Evolutionary conservation across 495 filamentous ascomycete genomes (phyloP).

Genomic region (Penicillium longicatenatum): DNA sequence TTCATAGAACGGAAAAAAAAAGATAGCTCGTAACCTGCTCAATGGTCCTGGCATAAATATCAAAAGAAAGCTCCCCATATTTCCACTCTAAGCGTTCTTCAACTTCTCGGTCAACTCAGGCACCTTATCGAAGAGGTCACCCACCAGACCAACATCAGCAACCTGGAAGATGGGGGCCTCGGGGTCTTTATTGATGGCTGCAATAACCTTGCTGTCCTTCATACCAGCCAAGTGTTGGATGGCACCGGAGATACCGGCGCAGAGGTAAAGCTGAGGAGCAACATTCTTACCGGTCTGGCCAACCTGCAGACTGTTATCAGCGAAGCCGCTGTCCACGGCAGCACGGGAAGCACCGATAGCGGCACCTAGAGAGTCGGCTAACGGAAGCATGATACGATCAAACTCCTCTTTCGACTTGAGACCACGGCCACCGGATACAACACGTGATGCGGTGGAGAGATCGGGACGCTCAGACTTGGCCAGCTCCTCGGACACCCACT

Average conservation of each 20-base stretch:
- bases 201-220: conserved; percentile 99
- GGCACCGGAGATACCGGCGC: conserved; percentile 92
- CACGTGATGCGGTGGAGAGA: conserved; percentile 79
- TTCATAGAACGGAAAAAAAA: conserved; percentile 25
- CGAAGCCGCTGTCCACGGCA: conserved; percentile 95
- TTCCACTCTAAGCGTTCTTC: conserved; percentile 48
- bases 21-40: conserved; percentile 20
- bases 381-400: conserved; percentile 83
- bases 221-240: conserved; percentile 99
- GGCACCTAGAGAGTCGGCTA: conserved; percentile 89
- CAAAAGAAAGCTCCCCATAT: conserved; percentile 32
- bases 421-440: conserved; percentile 93
- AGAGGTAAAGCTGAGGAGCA: conserved; percentile 92
- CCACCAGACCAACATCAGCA: conserved; percentile 92
- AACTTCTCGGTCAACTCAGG: conserved; percentile 97
- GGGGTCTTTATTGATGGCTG: conserved; percentile 94
- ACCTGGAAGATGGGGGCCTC: conserved; percentile 99
- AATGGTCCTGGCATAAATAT: conserved; percentile 29
- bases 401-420: conserved; percentile 98
- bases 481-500: conserved; percentile 94
- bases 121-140: conserved; percentile 92
- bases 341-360: conserved; percentile 94
- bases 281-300: conserved; percentile 99
- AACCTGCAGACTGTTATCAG: conserved; percentile 98
- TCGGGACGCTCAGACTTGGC: conserved; percentile 94